Percentiles rank a stretch among this genome's conserved stretches.
These are phyloP conservation scores for Terfezia boudieri DNA, from an alignment of 495 filamentous ascomycete genomes.

Conservation along the genomic window DNA sequence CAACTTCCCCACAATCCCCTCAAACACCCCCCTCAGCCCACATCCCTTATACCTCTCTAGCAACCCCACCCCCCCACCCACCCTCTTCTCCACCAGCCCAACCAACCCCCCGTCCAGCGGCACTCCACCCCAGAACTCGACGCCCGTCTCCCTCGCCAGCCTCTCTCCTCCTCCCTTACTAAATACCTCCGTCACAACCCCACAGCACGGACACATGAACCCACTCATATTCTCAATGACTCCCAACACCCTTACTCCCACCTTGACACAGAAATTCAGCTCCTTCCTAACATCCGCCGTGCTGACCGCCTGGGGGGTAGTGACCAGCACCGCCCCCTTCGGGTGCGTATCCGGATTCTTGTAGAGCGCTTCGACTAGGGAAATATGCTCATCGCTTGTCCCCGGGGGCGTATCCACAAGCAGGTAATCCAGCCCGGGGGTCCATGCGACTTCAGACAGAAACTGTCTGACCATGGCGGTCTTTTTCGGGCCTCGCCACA, in stretches of 20 bases:
- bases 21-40: not conserved
- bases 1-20: not conserved
- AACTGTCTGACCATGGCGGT: slow-evolving; percentile 98
- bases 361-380: slow-evolving; percentile 40
- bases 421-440: slow-evolving; percentile 51
- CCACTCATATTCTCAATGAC: slow-evolving; percentile 97
- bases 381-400: slow-evolving; percentile 93
- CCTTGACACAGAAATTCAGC: slow-evolving; percentile 85
- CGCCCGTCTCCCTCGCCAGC: slow-evolving; percentile 69
- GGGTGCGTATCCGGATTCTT: slow-evolving; percentile 30
- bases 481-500: slow-evolving; percentile 96
- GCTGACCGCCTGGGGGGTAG: slow-evolving; percentile 83
- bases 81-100: not conserved
- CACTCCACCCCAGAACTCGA: slow-evolving; percentile 65
- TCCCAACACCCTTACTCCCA: slow-evolving; percentile 55
- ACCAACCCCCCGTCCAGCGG: slow-evolving; percentile 22
- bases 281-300: slow-evolving; percentile 91
- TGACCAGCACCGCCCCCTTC: slow-evolving; percentile 76
- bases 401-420: slow-evolving; percentile 79
- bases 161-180: slow-evolving; percentile 68
- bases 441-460: slow-evolving; percentile 80
- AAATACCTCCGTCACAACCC: slow-evolving; percentile 55
- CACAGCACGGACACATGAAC: slow-evolving; percentile 82
- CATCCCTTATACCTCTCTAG: not conserved
- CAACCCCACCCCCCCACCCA: not conserved